Base-by-base conservation (phyloP, 2,329 filamentous ascomycete genomes). In the Trichophyton verrucosum region DNA sequence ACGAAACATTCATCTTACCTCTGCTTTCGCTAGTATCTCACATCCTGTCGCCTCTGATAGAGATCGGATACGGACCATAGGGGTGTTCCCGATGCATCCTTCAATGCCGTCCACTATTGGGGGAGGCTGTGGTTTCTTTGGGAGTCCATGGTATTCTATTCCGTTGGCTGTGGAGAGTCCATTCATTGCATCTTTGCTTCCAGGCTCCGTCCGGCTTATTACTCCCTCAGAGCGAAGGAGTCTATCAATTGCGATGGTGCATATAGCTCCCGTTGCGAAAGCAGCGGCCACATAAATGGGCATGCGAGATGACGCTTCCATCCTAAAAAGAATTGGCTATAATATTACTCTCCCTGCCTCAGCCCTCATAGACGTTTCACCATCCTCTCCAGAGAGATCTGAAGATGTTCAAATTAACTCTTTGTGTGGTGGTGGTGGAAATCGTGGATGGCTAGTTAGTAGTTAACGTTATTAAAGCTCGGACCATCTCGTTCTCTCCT, bases 21-120 rank as follows among this genome's bases (percentile, higher is more conserved):
- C 94, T 57, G 91, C 91, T 76, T 99, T 99, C 66, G 87, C 94
- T 40, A 97, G 79, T 68, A 99, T 95, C 46, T 85, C 85, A 69
- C 94, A 91, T 20, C 91, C 91, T 3, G 94, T 96, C 17, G 86
- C 89, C 55, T 88, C 85, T 2, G 89, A 95, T 24, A 99, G 81
- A 42, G 88, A 91, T 66, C 85, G 87, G 71, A 99, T 91, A 65
- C 84, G 84, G 68, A 99, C 83, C 27, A 99, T 81, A 0, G 91
- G 92, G 13, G 94, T 99, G 74, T 95, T 88, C 61, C 94, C 94
- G 70, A 99, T 97, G 70, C 88, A 89, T 53, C 86, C 89, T 73
- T 95, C 91, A 63, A 99, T 88, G 17, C 94, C 94, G 61, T 89
- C 82, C 13, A 84, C 83, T 61, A 92, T 83, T 27, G 69, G 66